These are phyloP conservation scores for Colletotrichum incanum DNA, from an alignment of 2,329 filamentous ascomycete genomes.

Conservation along the genomic window DNA sequence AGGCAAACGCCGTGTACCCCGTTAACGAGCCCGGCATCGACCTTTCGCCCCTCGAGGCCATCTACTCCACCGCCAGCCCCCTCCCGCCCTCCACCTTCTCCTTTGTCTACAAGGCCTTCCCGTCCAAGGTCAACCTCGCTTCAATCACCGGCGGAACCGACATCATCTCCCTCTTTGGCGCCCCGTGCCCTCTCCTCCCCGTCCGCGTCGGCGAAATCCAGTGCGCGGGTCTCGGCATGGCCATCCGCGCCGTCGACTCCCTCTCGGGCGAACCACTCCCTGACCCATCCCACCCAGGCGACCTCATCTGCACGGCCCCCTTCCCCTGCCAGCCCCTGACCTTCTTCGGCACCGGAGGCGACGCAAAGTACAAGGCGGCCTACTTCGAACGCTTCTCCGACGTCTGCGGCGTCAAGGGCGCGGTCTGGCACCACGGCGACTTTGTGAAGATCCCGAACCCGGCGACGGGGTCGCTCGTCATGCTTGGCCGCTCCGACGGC, in stretches of 20 bases:
- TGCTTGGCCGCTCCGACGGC: constrained; percentile 94
- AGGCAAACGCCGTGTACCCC: constrained; percentile 81
- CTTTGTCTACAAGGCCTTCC: constrained; percentile 90
- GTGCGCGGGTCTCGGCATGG: constrained; percentile 84
- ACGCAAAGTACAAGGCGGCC: constrained; percentile 83
- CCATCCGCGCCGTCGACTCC: constrained; percentile 74
- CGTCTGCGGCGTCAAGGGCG: constrained; percentile 55
- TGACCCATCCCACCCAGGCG: constrained; percentile 79
- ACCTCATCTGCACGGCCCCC: constrained; percentile 87
- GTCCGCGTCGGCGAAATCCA: constrained; percentile 84
- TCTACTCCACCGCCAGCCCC: constrained; percentile 95
- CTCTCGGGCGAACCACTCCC: constrained; percentile 69
- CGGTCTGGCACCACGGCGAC: constrained; percentile 94
- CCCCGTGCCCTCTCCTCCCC: constrained; percentile 83
- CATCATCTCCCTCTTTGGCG: constrained; percentile 95
- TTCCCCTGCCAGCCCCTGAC: constrained; percentile 94
- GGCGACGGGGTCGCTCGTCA: constrained; percentile 82
- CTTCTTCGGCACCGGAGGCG: constrained; percentile 84
- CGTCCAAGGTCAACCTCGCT: constrained; percentile 84
- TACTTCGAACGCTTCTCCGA: constrained; percentile 89
- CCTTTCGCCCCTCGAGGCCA: constrained; percentile 80
- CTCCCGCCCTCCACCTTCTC: constrained; percentile 93
- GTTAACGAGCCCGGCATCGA: constrained; percentile 67
- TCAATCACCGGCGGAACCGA: constrained; percentile 98
- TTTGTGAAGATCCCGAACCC: constrained; percentile 81